Percentiles rank a stretch among this genome's conserved stretches.
These are phyloP conservation scores for Rhipidocladum racemiflorum DNA, from an alignment of 176 grass and related monocot species.

Conservation along the genomic window DNA sequence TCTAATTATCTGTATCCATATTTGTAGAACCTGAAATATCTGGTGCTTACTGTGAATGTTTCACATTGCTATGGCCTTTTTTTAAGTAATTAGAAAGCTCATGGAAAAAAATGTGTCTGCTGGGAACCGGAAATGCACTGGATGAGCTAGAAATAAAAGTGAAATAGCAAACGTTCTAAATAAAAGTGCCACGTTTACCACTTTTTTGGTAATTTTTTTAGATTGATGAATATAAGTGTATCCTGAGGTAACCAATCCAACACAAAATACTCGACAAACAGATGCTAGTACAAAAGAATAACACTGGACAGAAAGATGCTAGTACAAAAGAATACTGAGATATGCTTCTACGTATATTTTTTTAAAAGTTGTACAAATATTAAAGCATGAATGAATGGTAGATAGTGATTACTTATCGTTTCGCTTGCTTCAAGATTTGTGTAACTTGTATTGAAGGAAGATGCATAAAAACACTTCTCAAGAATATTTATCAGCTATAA, in stretches of 20 bases:
- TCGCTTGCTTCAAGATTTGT: too few relatives aligned
- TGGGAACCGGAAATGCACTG: neutral
- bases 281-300: constrained; percentile 30
- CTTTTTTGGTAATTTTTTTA: neutral
- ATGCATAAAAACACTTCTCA: too few relatives aligned
- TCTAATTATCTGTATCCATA: neutral
- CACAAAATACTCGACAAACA: neutral
- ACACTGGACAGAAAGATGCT: neutral
- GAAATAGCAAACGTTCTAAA: neutral
- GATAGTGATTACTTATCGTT: too few relatives aligned
- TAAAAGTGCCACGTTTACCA: neutral
- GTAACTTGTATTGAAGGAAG: too few relatives aligned
- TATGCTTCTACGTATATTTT: too few relatives aligned
- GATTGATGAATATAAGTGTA: neutral
- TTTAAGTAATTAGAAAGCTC: neutral
- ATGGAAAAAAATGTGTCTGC: neutral
- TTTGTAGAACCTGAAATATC: constrained; percentile 19
- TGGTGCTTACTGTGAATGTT: neutral
- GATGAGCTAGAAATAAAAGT: neutral
- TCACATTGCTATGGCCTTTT: neutral
- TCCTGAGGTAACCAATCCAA: neutral
- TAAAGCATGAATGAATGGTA: too few relatives aligned
- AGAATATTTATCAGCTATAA: constrained; percentile 32
- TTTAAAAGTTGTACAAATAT: too few relatives aligned
- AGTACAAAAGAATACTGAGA: constrained; percentile 39